These are phyloP conservation scores for Pyricularia sp. DNA, from an alignment of 2,329 filamentous ascomycete species.

Conservation along the genomic window DNA sequence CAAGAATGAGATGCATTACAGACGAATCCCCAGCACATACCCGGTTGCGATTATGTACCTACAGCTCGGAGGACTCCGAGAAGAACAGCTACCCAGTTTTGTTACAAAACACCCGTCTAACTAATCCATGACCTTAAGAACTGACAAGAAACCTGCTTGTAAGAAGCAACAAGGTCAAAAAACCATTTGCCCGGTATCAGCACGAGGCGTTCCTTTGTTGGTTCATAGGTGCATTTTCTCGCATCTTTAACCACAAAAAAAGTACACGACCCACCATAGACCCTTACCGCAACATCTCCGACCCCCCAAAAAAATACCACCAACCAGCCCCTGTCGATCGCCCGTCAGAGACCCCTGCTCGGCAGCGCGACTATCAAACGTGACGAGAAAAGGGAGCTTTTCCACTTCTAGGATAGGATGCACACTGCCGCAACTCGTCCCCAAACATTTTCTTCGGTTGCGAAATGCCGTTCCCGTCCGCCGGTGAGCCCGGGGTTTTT, in stretches of 20 bases:
- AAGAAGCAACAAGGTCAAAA: not conserved
- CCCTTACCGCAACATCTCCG: not conserved
- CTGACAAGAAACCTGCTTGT: not conserved
- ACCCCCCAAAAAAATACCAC: not conserved
- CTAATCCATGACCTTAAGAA: not conserved
- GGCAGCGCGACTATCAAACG: slow-evolving; percentile 3
- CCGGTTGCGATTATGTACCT: not conserved
- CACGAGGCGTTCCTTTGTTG: not conserved
- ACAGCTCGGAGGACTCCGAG: not conserved
- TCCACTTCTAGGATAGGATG: not conserved
- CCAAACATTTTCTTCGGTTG: not conserved
- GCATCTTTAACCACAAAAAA: not conserved
- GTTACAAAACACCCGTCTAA: not conserved
- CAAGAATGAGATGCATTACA: too few species aligned
- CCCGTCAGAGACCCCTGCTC: slow-evolving; percentile 1
- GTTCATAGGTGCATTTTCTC: not conserved
- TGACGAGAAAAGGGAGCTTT: not conserved
- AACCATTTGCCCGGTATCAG: not conserved
- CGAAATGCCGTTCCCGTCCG: not conserved
- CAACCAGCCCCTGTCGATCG: slow-evolving; percentile 1
- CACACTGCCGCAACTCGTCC: not conserved
- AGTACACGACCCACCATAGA: not conserved
- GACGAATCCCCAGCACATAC: too few species aligned
- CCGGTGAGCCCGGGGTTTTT: not conserved
- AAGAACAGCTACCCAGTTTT: not conserved